Evolutionary conservation across 2,329 filamentous ascomycete species (phyloP).

Genomic region (Escovopsis sp.): DNA sequence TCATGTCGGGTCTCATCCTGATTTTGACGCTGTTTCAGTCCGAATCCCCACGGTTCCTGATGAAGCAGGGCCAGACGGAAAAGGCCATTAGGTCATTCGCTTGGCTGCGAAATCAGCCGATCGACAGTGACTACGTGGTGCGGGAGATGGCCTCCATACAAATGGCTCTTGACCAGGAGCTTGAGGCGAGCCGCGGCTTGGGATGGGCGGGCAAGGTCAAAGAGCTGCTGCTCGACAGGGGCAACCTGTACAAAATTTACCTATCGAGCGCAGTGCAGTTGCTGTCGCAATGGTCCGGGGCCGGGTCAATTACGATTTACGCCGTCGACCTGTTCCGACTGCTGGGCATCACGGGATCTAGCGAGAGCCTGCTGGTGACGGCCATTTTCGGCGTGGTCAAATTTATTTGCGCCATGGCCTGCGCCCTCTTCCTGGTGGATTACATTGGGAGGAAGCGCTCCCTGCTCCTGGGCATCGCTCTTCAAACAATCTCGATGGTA

Average conservation of each 20-base stretch:
- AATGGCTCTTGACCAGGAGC: slow-evolving; percentile 50
- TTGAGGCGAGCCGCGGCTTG: slow-evolving; percentile 53
- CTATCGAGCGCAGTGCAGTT: slow-evolving; percentile 55
- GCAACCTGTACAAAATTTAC: slow-evolving; percentile 60
- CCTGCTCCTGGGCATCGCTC: slow-evolving; percentile 42
- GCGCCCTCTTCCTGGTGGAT: slow-evolving; percentile 67
- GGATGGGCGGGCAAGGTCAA: slow-evolving; percentile 50
- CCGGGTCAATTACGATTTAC: slow-evolving; percentile 62
- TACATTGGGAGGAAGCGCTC: slow-evolving; percentile 61
- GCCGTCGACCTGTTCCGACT: slow-evolving; percentile 59
- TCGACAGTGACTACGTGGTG: slow-evolving; percentile 45
- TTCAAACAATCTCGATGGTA: slow-evolving; percentile 46
- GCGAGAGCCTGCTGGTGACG: slow-evolving; percentile 57
- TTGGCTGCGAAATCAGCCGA: slow-evolving; percentile 42
- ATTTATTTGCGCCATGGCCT: slow-evolving; percentile 49
- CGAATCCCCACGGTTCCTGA: slow-evolving; percentile 57
- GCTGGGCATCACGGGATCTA: slow-evolving; percentile 52
- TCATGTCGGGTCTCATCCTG: slow-evolving; percentile 61
- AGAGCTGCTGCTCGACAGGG: slow-evolving; percentile 51
- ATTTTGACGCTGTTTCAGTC: slow-evolving; percentile 52
- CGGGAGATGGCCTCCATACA: slow-evolving; percentile 51
- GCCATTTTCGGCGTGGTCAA: slow-evolving; percentile 67
- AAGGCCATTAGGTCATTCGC: slow-evolving; percentile 41
- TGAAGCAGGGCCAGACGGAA: slow-evolving; percentile 48
- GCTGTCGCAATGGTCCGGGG: slow-evolving; percentile 59